Conservation (phyloP, 768 basidiomycete genomes). For the Lentinula edodes region DNA sequence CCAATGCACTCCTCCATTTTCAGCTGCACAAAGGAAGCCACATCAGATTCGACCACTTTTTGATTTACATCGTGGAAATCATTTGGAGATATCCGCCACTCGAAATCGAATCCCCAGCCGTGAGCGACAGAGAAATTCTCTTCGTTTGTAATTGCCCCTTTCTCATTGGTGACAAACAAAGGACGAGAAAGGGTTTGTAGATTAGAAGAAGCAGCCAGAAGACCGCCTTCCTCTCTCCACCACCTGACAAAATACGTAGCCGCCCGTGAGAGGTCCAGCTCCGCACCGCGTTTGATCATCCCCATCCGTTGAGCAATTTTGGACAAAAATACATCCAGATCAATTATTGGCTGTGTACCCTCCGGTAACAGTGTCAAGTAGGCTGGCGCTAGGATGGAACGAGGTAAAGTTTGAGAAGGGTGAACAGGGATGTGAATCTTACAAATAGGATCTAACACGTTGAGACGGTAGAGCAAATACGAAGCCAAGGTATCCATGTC, state of each 20-base stretch:
- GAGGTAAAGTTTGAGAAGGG: not conserved
- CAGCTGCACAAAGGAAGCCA: conserved; percentile 38
- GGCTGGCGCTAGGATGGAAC: conserved; percentile 46
- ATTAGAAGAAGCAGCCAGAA: conserved; percentile 43
- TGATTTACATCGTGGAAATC: not conserved
- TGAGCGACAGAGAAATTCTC: conserved; percentile 18
- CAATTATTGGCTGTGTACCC: conserved; percentile 49
- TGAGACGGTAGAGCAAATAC: conserved; percentile 83
- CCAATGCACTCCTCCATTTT: conserved; percentile 74
- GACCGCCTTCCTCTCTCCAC: conserved; percentile 77
- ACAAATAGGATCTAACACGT: conserved; percentile 70
- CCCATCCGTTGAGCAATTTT: conserved; percentile 69
- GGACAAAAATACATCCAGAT: conserved; percentile 62
- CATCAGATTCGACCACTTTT: conserved; percentile 8
- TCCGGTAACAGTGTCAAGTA: conserved; percentile 61
- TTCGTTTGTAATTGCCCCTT: not conserved
- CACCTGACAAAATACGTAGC: conserved; percentile 79
- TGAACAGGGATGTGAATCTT: conserved; percentile 23
- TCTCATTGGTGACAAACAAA: not conserved
- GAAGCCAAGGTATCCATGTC: conserved; percentile 79
- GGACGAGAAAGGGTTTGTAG: conserved; percentile 10
- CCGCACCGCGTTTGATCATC: conserved; percentile 77
- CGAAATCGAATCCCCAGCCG: conserved; percentile 85
- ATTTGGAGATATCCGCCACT: conserved; percentile 45
- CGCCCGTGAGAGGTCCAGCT: conserved; percentile 64